These are phyloP conservation scores for Yarrowia sp. DNA, from an alignment of 805 yeast species.

Conservation along the genomic window DNA sequence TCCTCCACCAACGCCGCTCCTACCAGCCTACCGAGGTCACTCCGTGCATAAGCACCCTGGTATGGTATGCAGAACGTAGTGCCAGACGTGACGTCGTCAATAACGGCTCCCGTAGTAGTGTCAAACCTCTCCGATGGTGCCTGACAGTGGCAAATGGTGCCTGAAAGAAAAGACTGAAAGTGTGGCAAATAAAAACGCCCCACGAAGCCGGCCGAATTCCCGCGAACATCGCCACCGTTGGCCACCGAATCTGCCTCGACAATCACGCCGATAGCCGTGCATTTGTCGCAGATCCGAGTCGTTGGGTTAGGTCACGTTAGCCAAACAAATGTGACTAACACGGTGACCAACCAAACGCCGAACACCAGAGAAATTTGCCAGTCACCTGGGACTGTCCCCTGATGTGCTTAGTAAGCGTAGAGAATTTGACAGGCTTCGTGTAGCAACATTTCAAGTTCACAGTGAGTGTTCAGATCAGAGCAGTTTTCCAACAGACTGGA, in stretches of 20 bases:
- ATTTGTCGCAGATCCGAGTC: conserved; percentile 31
- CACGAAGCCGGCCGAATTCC: neutral
- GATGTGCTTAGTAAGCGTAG: neutral
- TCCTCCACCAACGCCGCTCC: conserved; percentile 32
- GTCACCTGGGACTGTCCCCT: no score
- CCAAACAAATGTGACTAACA: neutral
- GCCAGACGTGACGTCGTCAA: no score
- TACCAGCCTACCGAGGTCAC: conserved; percentile 17
- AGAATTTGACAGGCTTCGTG: no score
- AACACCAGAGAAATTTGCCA: no score
- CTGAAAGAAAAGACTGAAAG: no score
- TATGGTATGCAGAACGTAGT: neutral
- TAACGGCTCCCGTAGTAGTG: no score
- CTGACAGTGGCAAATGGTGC: conserved; percentile 1
- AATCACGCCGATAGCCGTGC: conserved; percentile 28
- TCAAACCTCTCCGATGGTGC: neutral
- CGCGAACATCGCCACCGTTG: neutral
- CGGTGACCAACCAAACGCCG: neutral
- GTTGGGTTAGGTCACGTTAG: neutral
- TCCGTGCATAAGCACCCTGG: conserved; percentile 6
- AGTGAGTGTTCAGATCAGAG: no score
- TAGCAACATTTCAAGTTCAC: no score
- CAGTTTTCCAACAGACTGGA: no score
- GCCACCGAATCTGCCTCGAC: conserved; percentile 1
- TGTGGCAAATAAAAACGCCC: no score